Percentiles rank a stretch among this genome's conserved stretches.
phyloP scores from a whole-genome alignment of 2,329 filamentous ascomycete genomes.

The Grosmannia serpens region DNA sequence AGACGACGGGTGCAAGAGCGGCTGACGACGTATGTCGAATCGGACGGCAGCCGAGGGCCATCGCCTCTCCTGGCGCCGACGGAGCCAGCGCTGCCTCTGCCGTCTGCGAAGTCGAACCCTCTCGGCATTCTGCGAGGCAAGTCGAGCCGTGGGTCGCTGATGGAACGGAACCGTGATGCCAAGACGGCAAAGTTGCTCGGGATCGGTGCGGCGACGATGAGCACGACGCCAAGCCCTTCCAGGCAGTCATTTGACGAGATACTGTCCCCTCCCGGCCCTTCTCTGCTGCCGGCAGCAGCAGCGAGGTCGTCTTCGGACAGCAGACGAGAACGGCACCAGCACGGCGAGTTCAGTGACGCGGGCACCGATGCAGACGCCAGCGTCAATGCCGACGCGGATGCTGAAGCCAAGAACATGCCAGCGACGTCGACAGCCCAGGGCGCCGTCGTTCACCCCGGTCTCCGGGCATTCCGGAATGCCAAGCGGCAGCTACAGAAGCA shows the following conservation, averaged over 20 bases:
- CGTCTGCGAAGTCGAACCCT: conserved; percentile 36
- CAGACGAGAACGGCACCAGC: neutral
- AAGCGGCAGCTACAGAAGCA: conserved; percentile 44
- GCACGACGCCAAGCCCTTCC: conserved; percentile 26
- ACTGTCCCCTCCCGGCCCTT: neutral
- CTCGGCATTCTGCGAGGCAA: conserved; percentile 55
- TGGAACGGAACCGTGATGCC: conserved; percentile 31
- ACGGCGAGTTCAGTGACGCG: neutral
- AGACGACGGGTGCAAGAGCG: conserved; percentile 62
- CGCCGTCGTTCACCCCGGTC: conserved; percentile 32
- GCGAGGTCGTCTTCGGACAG: neutral
- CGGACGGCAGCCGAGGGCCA: conserved; percentile 37
- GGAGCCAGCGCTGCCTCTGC: conserved; percentile 23
- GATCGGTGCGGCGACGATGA: conserved; percentile 32
- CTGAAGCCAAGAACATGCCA: neutral
- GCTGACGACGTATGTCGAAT: conserved; percentile 56
- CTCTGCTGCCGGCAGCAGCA: neutral
- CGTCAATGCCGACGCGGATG: neutral
- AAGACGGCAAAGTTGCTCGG: conserved; percentile 54
- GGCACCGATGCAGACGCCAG: neutral
- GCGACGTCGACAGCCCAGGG: conserved; percentile 20
- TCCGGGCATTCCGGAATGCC: conserved; percentile 46
- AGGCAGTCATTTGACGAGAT: conserved; percentile 25
- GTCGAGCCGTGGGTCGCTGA: conserved; percentile 55
- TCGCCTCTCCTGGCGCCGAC: conserved; percentile 27